These are phyloP conservation scores for Scenedesmus sp. DNA, from an alignment of 163 green algal genomes.

Conservation along the genomic window DNA sequence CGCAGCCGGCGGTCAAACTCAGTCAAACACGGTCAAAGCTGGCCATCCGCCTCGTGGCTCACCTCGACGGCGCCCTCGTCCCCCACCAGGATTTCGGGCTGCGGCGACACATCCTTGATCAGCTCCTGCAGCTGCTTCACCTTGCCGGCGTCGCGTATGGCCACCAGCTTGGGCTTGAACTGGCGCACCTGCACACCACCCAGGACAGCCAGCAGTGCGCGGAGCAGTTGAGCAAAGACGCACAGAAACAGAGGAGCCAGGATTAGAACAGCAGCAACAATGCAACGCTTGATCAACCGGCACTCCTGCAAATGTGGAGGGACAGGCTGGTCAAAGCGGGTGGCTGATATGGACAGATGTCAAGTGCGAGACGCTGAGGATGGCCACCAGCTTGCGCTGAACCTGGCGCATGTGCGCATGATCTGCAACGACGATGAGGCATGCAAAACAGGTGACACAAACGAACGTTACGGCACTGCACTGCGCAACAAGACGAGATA, in stretches of 20 bases:
- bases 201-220: no score
- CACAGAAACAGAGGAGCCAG: no score
- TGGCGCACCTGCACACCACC: constrained; percentile 80
- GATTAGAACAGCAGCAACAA: no score
- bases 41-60: constrained; percentile 51
- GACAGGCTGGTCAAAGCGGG: not conserved
- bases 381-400: not conserved
- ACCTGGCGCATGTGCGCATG: not conserved
- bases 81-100: constrained; percentile 92
- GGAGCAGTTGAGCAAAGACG: no score
- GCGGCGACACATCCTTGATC: constrained; percentile 80
- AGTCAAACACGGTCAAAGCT: not conserved
- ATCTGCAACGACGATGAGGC: no score
- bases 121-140: constrained; percentile 86
- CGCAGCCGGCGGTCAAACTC: not conserved
- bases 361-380: not conserved
- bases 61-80: constrained; percentile 80
- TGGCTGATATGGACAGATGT: no score
- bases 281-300: no score
- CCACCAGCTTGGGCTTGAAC: constrained; percentile 95
- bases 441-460: no score
- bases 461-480: no score
- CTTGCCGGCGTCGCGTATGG: constrained; percentile 81
- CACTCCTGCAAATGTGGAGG: no score
- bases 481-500: no score